Base-by-base conservation (phyloP, 345 rosid genomes). In the Fremontodendron californicum region DNA sequence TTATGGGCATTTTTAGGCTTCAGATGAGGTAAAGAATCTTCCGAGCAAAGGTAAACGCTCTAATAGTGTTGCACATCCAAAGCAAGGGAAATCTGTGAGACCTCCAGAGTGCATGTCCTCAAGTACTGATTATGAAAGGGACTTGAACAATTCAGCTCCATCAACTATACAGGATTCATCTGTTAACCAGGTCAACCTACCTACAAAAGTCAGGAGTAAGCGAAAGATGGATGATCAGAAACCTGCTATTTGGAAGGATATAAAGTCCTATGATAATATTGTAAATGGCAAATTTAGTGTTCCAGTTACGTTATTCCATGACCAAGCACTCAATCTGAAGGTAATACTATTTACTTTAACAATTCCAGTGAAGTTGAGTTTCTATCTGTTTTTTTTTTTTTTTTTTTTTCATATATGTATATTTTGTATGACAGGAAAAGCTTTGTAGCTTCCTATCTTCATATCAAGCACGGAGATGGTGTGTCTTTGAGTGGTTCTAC, bases 401-500 rank as follows among this genome's bases (percentile, higher is more conserved):
- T 19, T 29, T 69, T 51, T 61, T 60, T 8, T n/a, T n/a, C n/a
- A n/a, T 66, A 31, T 58, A 39, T 69, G 21, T 70, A 7, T 78
- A 29, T 80, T 54, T 67, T 45, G 74, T 51, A 73, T 69, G 81
- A 55, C 89, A 92, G 93, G 89, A 86, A 80, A 89, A 86, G 86
- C 85, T 90, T 80, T 86, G 88, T 16, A 86, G 84, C 77, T 89
- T 84, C 87, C 87, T 90, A 51, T 88, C 88, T 43, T 73, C 82
- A 80, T 67, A 75, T 74, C 81, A 74, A 88, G 87, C 87, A 39
- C 86, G 92, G 79, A 85, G 86, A 75, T 90, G 93, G 97, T 90
- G 95, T 79, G 63, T 75, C 72, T 90, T 84, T 76, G 97, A 92
- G 84, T 92, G 93, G 92, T 90, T 92, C 84, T 88, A 89, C 71